Evolutionary conservation across 2,329 filamentous ascomycete genomes (phyloP), one percentile per base, ranked within the genome.

Genomic region (Arthrinium puccinioides): DNA sequence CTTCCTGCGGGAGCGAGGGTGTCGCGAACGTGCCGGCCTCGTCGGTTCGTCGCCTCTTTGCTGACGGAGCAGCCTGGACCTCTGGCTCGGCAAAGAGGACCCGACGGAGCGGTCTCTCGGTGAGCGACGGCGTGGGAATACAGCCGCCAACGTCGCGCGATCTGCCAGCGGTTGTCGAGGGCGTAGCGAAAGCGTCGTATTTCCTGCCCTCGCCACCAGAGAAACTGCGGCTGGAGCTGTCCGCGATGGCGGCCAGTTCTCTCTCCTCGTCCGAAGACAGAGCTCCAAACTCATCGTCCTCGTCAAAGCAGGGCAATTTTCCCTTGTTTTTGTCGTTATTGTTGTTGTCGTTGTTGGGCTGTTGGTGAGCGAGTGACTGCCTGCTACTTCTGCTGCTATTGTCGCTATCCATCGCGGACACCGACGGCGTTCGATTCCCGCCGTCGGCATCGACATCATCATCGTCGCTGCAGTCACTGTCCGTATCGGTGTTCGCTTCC

Each of bases 221-320:
- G 16, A 18, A 18, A 10, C 15, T 13, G 20, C 15, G 20, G 19
- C 27, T 32, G 1, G 53, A 49, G 21, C 32, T 39, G 4, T 54
- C 48, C 4, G 45, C 38, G 10, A 53, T 43, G 2, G 47, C 43
- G 6, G 42, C 33, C 6, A 53, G 45, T 37, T 50, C 45, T 14
- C 48, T 47, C 33, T 54, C 54, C 38, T 52, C 53, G 40, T 46
- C 49, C 1, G 53, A 48, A 0, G 53, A 53, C 28, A 54, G 46
- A 31, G 53, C 54, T 37, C 48, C 44, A 36, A 51, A 52, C 0
- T 54, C 49, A n/a, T 37, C 34, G 0, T 41, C 44, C 2, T 36
- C 39, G 24, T n/a, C n/a, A n/a, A n/a, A n/a, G n/a, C n/a, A n/a
- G n/a, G n/a, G n/a, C n/a, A n/a, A n/a, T n/a, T n/a, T n/a, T n/a